These are phyloP conservation scores for Penicillium sp. DNA, from an alignment of 2,329 filamentous ascomycete genomes.

Conservation along the genomic window DNA sequence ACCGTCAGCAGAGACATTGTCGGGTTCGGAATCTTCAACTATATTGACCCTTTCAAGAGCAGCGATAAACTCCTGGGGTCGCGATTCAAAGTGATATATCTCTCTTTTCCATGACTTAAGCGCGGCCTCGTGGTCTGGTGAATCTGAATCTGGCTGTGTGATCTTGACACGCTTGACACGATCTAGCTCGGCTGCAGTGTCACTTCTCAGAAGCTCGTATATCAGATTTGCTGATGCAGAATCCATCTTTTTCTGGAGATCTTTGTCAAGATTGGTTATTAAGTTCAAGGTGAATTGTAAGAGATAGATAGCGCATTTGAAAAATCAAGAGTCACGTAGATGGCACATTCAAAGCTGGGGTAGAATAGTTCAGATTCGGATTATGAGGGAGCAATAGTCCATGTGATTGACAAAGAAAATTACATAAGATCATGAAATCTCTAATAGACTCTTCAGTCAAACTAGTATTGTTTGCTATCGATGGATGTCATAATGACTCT, in stretches of 20 bases:
- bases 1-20: not conserved
- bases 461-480: too few relatives aligned
- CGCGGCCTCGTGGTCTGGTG: not conserved
- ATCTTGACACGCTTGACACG: not conserved
- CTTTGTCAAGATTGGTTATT: not conserved
- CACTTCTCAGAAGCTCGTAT: not conserved
- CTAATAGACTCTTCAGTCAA: too few relatives aligned
- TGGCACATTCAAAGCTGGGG: too few relatives aligned
- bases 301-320: too few relatives aligned
- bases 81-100: not conserved
- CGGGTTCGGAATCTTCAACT: not conserved
- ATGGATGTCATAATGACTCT: too few relatives aligned
- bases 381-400: too few relatives aligned
- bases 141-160: not conserved
- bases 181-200: not conserved
- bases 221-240: not conserved
- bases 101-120: not conserved
- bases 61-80: not conserved
- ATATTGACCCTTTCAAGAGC: not conserved
- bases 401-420: too few relatives aligned
- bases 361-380: too few relatives aligned
- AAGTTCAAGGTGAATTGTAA: too few relatives aligned
- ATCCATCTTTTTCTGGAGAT: not conserved
- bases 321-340: too few relatives aligned
- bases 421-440: too few relatives aligned